Conservation (phyloP, 768 basidiomycete genomes). For the Podaxis sp. region DNA sequence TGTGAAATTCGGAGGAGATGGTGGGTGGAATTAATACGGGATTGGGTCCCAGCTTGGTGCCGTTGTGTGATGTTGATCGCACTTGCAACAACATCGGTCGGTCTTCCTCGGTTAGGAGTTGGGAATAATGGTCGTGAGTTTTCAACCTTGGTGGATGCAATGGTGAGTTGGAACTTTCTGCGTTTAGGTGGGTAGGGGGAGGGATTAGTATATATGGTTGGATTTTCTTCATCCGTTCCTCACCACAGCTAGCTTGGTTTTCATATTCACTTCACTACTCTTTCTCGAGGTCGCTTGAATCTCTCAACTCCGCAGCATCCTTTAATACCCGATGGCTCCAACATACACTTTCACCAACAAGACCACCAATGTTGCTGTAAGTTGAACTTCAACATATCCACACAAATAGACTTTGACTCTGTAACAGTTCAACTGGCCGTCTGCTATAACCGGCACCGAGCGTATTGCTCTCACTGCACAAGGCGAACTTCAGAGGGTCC, state of each 20-base stretch:
- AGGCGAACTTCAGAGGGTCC: conserved; percentile 46
- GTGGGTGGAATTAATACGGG: background rate
- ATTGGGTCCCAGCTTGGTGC: background rate
- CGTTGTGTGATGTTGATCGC: background rate
- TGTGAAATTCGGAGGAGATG: background rate
- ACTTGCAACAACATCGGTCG: background rate
- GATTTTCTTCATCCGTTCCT: background rate
- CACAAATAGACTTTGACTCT: background rate
- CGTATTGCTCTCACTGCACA: conserved; percentile 68
- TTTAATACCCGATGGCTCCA: conserved; percentile 26
- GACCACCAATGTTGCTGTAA: conserved; percentile 37
- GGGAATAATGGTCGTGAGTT: background rate
- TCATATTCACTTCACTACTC: background rate
- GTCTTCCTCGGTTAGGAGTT: too few species aligned
- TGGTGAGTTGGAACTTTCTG: background rate
- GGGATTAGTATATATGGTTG: background rate
- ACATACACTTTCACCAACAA: conserved; percentile 45
- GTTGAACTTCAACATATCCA: background rate
- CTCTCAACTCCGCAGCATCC: background rate
- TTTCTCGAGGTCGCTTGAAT: background rate
- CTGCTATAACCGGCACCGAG: conserved; percentile 58
- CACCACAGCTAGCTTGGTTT: background rate
- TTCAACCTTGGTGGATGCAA: background rate
- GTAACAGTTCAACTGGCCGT: conserved; percentile 51
- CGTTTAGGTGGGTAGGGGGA: background rate